Percentiles rank a stretch among this genome's conserved stretches.
These are phyloP conservation scores for Colletotrichum salicis DNA, from an alignment of 2,329 filamentous ascomycete genomes.

Conservation along the genomic window DNA sequence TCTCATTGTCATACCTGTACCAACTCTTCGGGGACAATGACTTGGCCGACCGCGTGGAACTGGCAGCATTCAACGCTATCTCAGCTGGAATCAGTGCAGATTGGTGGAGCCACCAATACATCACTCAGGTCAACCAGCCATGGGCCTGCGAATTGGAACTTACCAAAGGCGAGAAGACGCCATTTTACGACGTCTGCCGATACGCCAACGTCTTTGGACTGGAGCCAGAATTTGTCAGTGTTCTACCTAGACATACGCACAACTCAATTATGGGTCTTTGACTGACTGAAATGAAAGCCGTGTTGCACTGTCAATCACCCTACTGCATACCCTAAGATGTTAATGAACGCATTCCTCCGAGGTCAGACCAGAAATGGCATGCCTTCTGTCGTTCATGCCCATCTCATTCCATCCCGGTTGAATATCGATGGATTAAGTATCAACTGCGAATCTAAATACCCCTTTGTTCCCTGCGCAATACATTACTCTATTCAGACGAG, in stretches of 20 bases:
- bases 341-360: slow-evolving; percentile 42
- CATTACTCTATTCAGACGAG: slow-evolving; percentile 41
- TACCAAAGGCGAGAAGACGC: slow-evolving; percentile 39
- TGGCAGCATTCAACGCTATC: slow-evolving; percentile 64
- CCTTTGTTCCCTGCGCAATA: slow-evolving; percentile 39
- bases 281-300: slow-evolving; percentile 40
- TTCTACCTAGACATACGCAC: neutral
- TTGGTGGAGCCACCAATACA: slow-evolving; percentile 67
- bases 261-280: too few species aligned
- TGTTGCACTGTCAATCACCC: slow-evolving; percentile 70
- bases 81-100: slow-evolving; percentile 61
- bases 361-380: neutral
- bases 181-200: slow-evolving; percentile 52
- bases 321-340: slow-evolving; percentile 66
- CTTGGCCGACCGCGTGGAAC: slow-evolving; percentile 63
- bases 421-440: slow-evolving; percentile 39
- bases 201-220: slow-evolving; percentile 50
- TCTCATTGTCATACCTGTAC: slow-evolving; percentile 47
- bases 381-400: neutral
- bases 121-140: slow-evolving; percentile 64
- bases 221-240: slow-evolving; percentile 56
- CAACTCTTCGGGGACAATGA: slow-evolving; percentile 44
- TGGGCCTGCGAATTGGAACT: slow-evolving; percentile 51
- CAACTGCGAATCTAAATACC: slow-evolving; percentile 59
- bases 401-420: slow-evolving; percentile 4